Evolutionary conservation across 2,329 filamentous ascomycete species (phyloP), one percentile per base, ranked within the genome.

Genomic region (Sordariomycetes sp.): DNA sequence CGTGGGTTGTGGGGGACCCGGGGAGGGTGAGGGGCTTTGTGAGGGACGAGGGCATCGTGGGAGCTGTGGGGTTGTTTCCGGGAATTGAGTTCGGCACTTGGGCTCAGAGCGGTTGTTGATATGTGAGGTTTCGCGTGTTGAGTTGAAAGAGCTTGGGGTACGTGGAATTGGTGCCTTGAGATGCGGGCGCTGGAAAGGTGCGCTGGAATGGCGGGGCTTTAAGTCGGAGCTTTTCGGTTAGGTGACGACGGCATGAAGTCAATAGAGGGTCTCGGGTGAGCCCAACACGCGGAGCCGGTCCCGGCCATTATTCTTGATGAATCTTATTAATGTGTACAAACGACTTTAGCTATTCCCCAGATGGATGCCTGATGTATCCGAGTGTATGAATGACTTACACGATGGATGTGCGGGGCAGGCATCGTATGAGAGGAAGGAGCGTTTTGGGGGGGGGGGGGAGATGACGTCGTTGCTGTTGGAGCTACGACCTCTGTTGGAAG

Each of bases 1-100:
- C 75, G 17, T 64, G 66, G 50, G 68, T 68, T 36, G 62, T 58
- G 20, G 52, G 34, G 8, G 10, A 2, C 42, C 42, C 54, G 39
- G 64, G 64, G 24, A 71, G 65, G 24, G 64, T 63, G 34, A 72
- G 60, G 45, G 71, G 68, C 48, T 64, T 67, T 24, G 69, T 64
- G 32, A 72, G 62, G 24, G 65, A 62, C 10, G 68, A 68, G 45
- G 45, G 20, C 45, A 50, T 50, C 20, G 45, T 50, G 2, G 22
- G 28, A 32, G 8, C 3, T 50, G 45, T 24, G 45, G 20, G 22
- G n/a, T 20, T 50, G 12, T 48, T 50, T n/a, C 6, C 13, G 5
- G 45, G 8, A 10, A 3, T 50, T 24, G 6, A 20, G 45, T 24
- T 24, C 10, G 20, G 45, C 24, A 7, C 17, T 50, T 50, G 20